Conservation (phyloP, 2,329 filamentous ascomycete genomes). For the Trichophyton benhamiae region DNA sequence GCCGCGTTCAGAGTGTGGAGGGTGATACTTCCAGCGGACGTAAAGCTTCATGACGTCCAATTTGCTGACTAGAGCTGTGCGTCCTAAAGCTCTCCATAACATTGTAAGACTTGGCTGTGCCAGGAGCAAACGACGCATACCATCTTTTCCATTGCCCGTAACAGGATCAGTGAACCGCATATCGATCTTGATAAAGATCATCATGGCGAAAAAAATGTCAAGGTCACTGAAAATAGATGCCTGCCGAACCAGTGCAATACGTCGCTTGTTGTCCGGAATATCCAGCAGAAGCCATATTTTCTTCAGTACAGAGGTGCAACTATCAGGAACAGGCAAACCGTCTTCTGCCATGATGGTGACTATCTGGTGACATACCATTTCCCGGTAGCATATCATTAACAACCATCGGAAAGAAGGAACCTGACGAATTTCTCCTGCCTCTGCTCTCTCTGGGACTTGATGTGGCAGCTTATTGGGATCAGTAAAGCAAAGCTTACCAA, state of each 20-base stretch:
- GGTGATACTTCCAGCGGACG: slow-evolving; percentile 44
- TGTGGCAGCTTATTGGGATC: slow-evolving; percentile 42
- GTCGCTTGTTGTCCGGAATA: slow-evolving; percentile 43
- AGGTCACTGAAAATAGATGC: slow-evolving; percentile 42
- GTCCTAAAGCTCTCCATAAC: slow-evolving; percentile 50
- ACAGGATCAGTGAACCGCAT: slow-evolving; percentile 57
- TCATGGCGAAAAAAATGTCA: slow-evolving; percentile 50
- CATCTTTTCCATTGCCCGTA: slow-evolving; percentile 39
- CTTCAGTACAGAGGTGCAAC: slow-evolving; percentile 40
- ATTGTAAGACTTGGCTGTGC: slow-evolving; percentile 45
- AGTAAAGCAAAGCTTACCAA: slow-evolving; percentile 43
- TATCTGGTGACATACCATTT: slow-evolving; percentile 49
- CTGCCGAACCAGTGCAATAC: slow-evolving; percentile 45
- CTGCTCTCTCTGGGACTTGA: slow-evolving; percentile 28
- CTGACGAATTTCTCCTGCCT: slow-evolving; percentile 30
- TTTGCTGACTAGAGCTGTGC: slow-evolving; percentile 39
- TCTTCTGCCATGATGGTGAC: slow-evolving; percentile 46
- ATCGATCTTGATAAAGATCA: slow-evolving; percentile 60
- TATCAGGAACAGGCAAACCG: slow-evolving; percentile 45
- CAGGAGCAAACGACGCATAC: slow-evolving; percentile 47
- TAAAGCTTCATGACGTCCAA: slow-evolving; percentile 46
- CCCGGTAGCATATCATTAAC: slow-evolving; percentile 50
- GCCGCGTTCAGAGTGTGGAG: slow-evolving; percentile 17
- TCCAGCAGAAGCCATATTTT: slow-evolving; percentile 68
- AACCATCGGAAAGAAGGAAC: slow-evolving; percentile 57